Evolutionary conservation across 495 filamentous ascomycete species (phyloP).

Genomic region (Aspergillus egyptiacus): DNA sequence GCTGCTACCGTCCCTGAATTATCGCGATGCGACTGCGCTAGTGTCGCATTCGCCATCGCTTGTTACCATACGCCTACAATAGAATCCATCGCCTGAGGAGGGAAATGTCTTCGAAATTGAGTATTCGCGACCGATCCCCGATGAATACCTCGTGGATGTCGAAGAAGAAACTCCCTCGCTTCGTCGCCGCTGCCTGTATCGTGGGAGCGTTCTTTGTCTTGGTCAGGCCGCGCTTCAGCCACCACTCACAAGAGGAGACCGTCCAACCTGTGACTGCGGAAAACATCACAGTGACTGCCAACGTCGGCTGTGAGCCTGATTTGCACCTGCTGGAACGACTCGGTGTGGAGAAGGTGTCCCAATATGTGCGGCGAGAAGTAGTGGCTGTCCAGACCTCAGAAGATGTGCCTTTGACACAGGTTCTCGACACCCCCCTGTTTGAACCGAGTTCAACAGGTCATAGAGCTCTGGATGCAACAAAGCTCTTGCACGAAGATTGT

Average conservation of each 20-base stretch:
- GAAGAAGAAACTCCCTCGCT: conserved; percentile 34
- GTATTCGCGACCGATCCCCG: conserved; percentile 20
- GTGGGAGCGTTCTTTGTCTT: conserved; percentile 18
- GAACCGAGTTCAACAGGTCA: conserved; percentile 9
- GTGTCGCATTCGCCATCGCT: conserved; percentile 10
- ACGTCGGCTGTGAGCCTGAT: conserved; percentile 33
- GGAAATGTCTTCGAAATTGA: conserved; percentile 25
- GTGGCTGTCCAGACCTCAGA: conserved; percentile 24
- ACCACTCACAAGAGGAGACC: conserved; percentile 3
- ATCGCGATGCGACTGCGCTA: conserved; percentile 21
- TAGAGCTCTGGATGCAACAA: neutral
- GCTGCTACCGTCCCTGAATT: conserved; percentile 1
- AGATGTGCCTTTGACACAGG: conserved; percentile 30
- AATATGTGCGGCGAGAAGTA: conserved; percentile 42
- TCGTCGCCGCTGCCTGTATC: conserved; percentile 17
- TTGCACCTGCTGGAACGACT: conserved; percentile 25
- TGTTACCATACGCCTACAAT: neutral
- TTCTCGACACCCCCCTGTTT: conserved; percentile 31
- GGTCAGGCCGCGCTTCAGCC: conserved; percentile 27
- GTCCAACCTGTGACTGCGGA: conserved; percentile 14
- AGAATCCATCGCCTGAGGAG: neutral
- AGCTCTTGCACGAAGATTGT: conserved; percentile 30
- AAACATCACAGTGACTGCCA: conserved; percentile 34
- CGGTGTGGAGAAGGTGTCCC: conserved; percentile 26
- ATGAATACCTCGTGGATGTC: conserved; percentile 31